Evolutionary conservation across 2,329 filamentous ascomycete species (phyloP).

Genomic region (Aspergillus latus): DNA sequence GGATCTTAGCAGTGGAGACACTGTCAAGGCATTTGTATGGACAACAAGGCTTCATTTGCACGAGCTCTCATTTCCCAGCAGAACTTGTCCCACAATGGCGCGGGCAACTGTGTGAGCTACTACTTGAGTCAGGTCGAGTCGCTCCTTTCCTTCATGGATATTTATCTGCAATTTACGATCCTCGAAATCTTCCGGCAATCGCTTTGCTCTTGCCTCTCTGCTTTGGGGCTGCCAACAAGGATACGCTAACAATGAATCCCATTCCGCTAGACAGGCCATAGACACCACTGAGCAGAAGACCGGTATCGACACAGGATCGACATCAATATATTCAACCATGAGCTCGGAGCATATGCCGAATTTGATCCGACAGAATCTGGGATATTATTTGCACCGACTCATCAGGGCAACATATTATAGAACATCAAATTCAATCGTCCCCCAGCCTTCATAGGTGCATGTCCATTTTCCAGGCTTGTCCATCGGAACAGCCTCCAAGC

Average conservation of each 20-base stretch:
- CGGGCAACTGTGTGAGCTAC: too few species aligned
- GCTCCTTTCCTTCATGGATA: neutral
- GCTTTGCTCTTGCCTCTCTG: too few species aligned
- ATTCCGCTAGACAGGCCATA: too few species aligned
- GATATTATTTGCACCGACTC: neutral
- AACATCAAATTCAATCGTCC: slow-evolving; percentile 21
- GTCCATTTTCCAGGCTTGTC: slow-evolving; percentile 17
- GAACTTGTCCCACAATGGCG: neutral
- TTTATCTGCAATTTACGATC: neutral
- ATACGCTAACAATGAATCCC: too few species aligned
- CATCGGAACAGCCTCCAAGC: slow-evolving; percentile 20
- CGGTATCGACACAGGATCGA: too few species aligned
- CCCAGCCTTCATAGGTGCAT: slow-evolving; percentile 21
- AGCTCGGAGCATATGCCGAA: neutral
- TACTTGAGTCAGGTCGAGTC: neutral
- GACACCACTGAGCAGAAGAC: too few species aligned
- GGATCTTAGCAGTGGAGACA: neutral
- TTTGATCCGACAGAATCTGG: neutral
- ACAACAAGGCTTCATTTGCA: neutral
- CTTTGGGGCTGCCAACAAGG: too few species aligned
- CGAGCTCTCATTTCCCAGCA: neutral
- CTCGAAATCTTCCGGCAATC: too few species aligned
- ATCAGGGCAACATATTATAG: neutral
- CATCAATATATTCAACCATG: neutral
- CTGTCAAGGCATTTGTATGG: neutral